A percentile compares a stretch with the other conserved stretches of the same genome.
Conservation (phyloP, 1,139 yeast species). For the Hansenula anomala region DNA sequence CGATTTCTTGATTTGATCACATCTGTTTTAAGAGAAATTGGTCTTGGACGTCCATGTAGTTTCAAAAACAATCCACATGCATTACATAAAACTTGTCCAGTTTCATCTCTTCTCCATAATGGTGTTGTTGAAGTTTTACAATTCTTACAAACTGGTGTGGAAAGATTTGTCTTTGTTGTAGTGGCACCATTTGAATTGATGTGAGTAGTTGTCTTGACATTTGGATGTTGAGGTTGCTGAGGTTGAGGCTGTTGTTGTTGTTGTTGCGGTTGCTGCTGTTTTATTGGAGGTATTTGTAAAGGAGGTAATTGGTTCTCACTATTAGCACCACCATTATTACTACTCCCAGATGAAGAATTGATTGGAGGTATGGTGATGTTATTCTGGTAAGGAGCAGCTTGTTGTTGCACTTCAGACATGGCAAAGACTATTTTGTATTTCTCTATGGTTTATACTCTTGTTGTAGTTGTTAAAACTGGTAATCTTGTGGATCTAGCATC, state of each 20-base stretch:
- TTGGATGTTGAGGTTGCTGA: constrained; percentile 22
- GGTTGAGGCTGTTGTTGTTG: too few relatives aligned
- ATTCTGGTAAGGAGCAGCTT: neutral
- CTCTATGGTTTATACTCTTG: too few relatives aligned
- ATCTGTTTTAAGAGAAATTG: constrained; percentile 85
- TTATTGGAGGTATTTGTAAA: neutral
- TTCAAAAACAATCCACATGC: constrained; percentile 93
- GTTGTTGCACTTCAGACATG: constrained; percentile 9
- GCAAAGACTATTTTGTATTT: too few relatives aligned
- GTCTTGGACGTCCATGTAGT: constrained; percentile 89
- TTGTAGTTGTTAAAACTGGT: too few relatives aligned
- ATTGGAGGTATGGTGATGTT: constrained; percentile 2
- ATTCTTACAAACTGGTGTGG: constrained; percentile 78
- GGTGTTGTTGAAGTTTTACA: constrained; percentile 94
- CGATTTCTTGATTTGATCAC: constrained; percentile 88
- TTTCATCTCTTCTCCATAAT: constrained; percentile 90
- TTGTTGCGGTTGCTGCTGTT: constrained; percentile 2
- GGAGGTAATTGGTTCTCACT: neutral
- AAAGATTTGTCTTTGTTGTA: constrained; percentile 39
- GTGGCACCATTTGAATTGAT: constrained; percentile 32
- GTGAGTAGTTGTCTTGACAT: constrained; percentile 41
- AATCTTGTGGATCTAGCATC: too few relatives aligned
- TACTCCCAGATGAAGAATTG: neutral
- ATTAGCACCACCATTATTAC: too few relatives aligned
- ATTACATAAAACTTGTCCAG: constrained; percentile 89